Conservation (phyloP, 352 stramenopile species). For the Pythium phragmitis region DNA sequence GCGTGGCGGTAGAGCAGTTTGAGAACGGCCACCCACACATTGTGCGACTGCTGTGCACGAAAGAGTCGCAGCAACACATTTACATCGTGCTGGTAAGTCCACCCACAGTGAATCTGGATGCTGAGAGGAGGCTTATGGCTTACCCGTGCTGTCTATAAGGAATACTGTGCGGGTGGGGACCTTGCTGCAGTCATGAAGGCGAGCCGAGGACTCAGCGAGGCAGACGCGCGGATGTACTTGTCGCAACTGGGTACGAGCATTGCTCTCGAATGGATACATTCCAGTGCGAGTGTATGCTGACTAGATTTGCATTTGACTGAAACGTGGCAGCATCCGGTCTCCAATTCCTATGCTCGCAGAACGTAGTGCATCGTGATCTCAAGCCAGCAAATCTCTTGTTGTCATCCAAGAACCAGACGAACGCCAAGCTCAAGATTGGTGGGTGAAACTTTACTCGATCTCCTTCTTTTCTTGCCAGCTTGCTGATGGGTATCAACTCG, state of each 20-base stretch:
- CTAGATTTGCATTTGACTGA: not conserved
- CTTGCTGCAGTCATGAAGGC: slow-evolving; percentile 73
- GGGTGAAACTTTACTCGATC: slow-evolving; percentile 4
- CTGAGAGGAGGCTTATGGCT: not conserved
- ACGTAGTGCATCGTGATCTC: slow-evolving; percentile 75
- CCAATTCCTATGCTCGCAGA: slow-evolving; percentile 73
- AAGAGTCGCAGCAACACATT: slow-evolving; percentile 80
- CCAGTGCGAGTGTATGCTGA: not conserved
- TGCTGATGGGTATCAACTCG: not conserved
- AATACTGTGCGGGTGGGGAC: slow-evolving; percentile 79
- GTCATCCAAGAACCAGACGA: slow-evolving; percentile 61
- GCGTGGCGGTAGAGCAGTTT: slow-evolving; percentile 80
- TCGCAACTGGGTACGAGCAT: slow-evolving; percentile 57
- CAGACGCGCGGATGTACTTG: slow-evolving; percentile 76
- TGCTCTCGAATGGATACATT: too few relatives aligned
- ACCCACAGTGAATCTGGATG: not conserved
- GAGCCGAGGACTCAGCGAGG: slow-evolving; percentile 54
- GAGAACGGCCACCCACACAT: slow-evolving; percentile 87
- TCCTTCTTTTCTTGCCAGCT: not conserved
- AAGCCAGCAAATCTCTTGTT: slow-evolving; percentile 78
- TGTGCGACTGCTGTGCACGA: slow-evolving; percentile 75
- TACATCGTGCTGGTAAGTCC: slow-evolving; percentile 70
- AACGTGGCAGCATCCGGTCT: slow-evolving; percentile 51
- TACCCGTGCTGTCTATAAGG: slow-evolving; percentile 29
- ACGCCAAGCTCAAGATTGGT: slow-evolving; percentile 81